A percentile compares a stretch with the other conserved stretches of the same genome.
phyloP scores from a whole-genome alignment of 2,329 filamentous ascomycete species.

The Drechmeria coniospora region DNA sequence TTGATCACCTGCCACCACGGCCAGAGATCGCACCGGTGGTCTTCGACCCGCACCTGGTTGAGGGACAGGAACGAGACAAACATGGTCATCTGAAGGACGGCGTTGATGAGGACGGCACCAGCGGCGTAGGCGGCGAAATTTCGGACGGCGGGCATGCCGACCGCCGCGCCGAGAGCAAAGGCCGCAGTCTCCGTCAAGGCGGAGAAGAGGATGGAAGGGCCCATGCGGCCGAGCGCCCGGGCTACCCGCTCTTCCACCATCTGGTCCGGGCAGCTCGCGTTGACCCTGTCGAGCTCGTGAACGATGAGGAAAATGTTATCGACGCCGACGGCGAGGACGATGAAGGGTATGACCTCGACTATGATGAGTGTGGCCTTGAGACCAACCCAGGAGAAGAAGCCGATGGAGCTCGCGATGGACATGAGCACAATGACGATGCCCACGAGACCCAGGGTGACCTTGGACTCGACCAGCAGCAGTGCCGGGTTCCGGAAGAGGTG shows the following conservation, averaged over 20 bases:
- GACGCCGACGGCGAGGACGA: slow-evolving; percentile 89
- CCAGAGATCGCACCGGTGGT: slow-evolving; percentile 77
- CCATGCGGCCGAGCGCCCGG: slow-evolving; percentile 85
- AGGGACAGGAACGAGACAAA: slow-evolving; percentile 83
- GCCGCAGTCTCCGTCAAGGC: slow-evolving; percentile 89
- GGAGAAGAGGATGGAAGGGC: slow-evolving; percentile 88
- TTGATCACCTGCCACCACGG: slow-evolving; percentile 74
- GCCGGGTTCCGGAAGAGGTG: slow-evolving; percentile 71
- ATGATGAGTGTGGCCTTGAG: slow-evolving; percentile 96
- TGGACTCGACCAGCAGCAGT: slow-evolving; percentile 81
- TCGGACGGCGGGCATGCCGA: slow-evolving; percentile 93
- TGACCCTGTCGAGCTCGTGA: slow-evolving; percentile 93
- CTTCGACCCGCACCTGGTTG: slow-evolving; percentile 84
- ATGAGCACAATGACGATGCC: slow-evolving; percentile 93
- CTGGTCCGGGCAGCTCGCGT: slow-evolving; percentile 79
- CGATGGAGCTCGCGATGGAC: slow-evolving; percentile 92
- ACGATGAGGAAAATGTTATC: slow-evolving; percentile 99
- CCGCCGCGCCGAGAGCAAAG: slow-evolving; percentile 82
- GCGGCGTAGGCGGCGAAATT: slow-evolving; percentile 97
- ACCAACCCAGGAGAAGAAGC: slow-evolving; percentile 79
- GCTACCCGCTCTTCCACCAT: slow-evolving; percentile 75
- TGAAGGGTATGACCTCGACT: slow-evolving; percentile 93
- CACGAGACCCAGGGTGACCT: slow-evolving; percentile 87
- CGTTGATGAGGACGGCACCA: slow-evolving; percentile 93
- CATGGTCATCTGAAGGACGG: slow-evolving; percentile 91